Evolutionary conservation across 176 grass and related monocot species (phyloP), one percentile per base, ranked within the genome.

Genomic region (Poa annua): DNA sequence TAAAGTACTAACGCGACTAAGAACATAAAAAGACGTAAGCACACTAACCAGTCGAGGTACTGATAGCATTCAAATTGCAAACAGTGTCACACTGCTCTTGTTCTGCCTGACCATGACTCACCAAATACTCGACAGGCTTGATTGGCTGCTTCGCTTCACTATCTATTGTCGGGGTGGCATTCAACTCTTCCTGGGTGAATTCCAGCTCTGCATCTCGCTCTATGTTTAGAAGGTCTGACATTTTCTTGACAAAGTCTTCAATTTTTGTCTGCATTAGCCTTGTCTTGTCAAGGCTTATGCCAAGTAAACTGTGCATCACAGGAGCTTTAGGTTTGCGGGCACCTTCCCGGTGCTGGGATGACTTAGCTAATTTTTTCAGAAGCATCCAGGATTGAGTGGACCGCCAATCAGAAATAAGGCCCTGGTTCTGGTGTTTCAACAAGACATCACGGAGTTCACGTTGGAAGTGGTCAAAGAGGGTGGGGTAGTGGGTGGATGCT

Each of bases 381-480:
- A 94, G 88, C 51, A 85, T 90, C 92, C 95, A 97, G 33, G 88
- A 92, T 76, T 89, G 66, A 0, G 88, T 76, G 71, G 89, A 72
- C 20, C 85, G 78, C 92, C 92, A 97, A 54, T 94, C 92, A 20
- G 32, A 44, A 74, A 97, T 47, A 80, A 87, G 35, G 35, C 71
- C 77, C 77, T 85, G 47, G 29, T 80, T 66, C 78, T 97, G 88
- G 12, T 92, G 88, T 53, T 83, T 84, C 54, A 86, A 62, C 15
- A 97, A 69, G 48, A 92, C 76, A 55, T 86, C 82, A 7, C 86
- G 90, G 38, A 97, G 92, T 70, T 97, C 95, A 39, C 92, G 84
- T 71, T 97, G 92, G 56, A 94, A 97, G 85, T 97, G 92, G 64
- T 97, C 92, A 45, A 94, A 97, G 39, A 97, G 78, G 11, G 95